These are phyloP conservation scores for Scheffersomyces amazonensis DNA, from an alignment of 805 yeast species.

Conservation along the genomic window DNA sequence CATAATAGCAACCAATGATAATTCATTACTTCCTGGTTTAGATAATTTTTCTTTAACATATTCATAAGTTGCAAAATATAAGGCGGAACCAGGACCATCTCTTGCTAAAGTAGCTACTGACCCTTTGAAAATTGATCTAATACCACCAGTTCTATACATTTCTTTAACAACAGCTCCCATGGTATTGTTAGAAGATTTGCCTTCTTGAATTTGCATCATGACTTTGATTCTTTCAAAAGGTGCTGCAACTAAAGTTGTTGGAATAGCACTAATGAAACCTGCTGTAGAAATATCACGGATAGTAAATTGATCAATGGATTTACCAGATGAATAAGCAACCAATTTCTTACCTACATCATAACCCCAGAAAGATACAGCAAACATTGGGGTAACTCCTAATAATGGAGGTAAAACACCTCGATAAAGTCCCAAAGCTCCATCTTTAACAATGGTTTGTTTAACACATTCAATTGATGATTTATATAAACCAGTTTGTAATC, in stretches of 20 bases:
- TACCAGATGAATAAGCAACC: conserved; percentile 47
- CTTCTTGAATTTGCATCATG: conserved; percentile 75
- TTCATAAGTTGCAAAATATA: conserved; percentile 94
- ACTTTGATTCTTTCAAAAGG: conserved; percentile 97
- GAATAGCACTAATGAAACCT: conserved; percentile 91
- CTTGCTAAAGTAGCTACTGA: conserved; percentile 89
- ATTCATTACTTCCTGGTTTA: conserved; percentile 45
- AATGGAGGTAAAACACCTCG: conserved; percentile 94
- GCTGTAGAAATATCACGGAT: conserved; percentile 80
- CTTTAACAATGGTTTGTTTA: conserved; percentile 62
- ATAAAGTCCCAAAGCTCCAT: conserved; percentile 80
- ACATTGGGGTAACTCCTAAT: conserved; percentile 97
- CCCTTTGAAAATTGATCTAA: conserved; percentile 84
- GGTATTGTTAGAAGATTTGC: conserved; percentile 35
- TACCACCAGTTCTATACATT: conserved; percentile 77
- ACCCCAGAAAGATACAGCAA: conserved; percentile 98
- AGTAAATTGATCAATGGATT: conserved; percentile 44
- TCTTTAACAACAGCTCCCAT: conserved; percentile 61
- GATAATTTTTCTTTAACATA: conserved; percentile 64
- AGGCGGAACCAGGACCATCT: conserved; percentile 97
- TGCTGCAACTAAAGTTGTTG: conserved; percentile 95
- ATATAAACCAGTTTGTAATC: conserved; percentile 82
- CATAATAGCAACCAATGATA: conserved; percentile 73
- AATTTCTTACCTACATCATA: conserved; percentile 87
- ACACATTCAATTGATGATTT: conserved; percentile 66